Percentiles rank a stretch among this genome's conserved stretches.
Conservation (phyloP, 495 filamentous ascomycete genomes). For the Chaetomidium leptoderma region DNA sequence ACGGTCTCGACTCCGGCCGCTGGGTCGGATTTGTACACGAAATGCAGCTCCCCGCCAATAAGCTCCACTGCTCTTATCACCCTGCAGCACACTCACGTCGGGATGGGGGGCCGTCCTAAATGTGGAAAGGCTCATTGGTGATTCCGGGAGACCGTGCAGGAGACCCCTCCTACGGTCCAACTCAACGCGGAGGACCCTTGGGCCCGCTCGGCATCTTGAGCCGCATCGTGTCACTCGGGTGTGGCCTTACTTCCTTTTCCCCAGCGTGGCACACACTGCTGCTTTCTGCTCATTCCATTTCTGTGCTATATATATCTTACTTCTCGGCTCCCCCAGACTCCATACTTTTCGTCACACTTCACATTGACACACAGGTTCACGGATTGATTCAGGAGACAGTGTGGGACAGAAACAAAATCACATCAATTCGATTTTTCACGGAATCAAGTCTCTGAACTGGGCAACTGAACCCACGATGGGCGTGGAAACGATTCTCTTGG, state of each 20-base stretch:
- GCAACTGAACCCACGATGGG: conserved; percentile 14
- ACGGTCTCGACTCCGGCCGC: conserved; percentile 19
- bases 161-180: conserved; percentile 25
- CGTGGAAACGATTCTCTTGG: conserved; percentile 16
- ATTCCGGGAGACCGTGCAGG: conserved; percentile 24
- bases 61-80: conserved; percentile 28
- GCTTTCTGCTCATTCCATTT: too few relatives aligned
- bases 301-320: not conserved
- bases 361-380: not conserved
- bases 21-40: conserved; percentile 28
- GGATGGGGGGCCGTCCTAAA: conserved; percentile 21
- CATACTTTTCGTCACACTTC: not conserved
- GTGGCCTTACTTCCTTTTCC: too few relatives aligned
- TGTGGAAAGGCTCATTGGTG: conserved; percentile 26
- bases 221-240: conserved; percentile 19
- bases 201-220: conserved; percentile 21
- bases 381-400: too few relatives aligned
- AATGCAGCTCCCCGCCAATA: conserved; percentile 26
- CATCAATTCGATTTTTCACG: not conserved
- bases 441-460: not conserved
- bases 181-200: conserved; percentile 24
- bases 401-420: too few relatives aligned
- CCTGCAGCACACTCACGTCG: conserved; percentile 22
- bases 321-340: not conserved
- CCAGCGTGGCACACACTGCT: too few relatives aligned